These are phyloP conservation scores for Boletus edulis DNA, from an alignment of 768 basidiomycete species.

Conservation along the genomic window DNA sequence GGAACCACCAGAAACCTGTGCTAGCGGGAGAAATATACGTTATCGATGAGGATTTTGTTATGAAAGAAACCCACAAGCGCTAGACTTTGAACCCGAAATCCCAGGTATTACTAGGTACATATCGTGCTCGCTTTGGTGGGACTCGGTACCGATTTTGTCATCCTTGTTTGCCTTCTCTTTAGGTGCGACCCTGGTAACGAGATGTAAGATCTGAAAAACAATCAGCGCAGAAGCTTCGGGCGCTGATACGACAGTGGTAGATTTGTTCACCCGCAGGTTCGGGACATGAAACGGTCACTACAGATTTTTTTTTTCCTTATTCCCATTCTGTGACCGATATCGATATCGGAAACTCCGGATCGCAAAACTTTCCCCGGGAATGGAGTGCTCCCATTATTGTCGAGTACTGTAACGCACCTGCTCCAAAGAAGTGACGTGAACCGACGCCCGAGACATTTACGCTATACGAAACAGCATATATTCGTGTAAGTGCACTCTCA, in stretches of 20 bases:
- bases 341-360: not conserved
- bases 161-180: not conserved
- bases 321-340: not conserved
- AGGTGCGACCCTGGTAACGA: not conserved
- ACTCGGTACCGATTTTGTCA: not conserved
- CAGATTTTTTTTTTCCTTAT: not conserved
- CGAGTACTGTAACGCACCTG: not conserved
- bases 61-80: too few species aligned
- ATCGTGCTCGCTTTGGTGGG: not conserved
- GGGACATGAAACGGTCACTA: conserved; percentile 6
- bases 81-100: too few species aligned
- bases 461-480: not conserved
- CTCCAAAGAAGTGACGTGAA: not conserved
- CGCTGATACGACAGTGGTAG: not conserved
- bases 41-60: too few species aligned
- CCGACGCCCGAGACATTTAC: conserved; percentile 1
- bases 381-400: not conserved
- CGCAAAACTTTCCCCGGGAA: not conserved
- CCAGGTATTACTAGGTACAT: too few species aligned
- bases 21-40: too few species aligned
- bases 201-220: not conserved
- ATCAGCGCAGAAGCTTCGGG: not conserved
- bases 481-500: not conserved
- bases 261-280: not conserved
- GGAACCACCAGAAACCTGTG: not conserved